A percentile compares a stretch with the other conserved stretches of the same genome.
phyloP scores from a whole-genome alignment of 495 filamentous ascomycete genomes.

The Penicillium canariense region DNA sequence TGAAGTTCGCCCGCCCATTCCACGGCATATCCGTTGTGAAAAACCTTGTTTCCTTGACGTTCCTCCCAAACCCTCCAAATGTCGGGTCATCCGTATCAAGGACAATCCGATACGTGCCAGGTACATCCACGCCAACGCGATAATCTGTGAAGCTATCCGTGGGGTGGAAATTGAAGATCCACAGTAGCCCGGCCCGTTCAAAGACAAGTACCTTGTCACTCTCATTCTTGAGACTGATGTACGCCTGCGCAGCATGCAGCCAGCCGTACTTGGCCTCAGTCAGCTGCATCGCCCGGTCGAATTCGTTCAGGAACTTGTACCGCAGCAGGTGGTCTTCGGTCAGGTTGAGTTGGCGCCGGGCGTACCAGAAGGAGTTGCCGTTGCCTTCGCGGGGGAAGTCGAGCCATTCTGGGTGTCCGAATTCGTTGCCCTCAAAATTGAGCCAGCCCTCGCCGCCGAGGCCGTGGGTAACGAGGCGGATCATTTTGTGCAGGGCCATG shows the following conservation, averaged over 20 bases:
- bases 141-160: constrained; percentile 89
- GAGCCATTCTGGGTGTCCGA: constrained; percentile 98
- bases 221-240: constrained; percentile 92
- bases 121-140: constrained; percentile 77
- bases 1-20: constrained; percentile 86
- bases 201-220: constrained; percentile 93
- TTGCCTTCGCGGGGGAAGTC: constrained; percentile 96
- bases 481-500: constrained; percentile 93
- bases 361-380: constrained; percentile 95
- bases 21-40: constrained; percentile 86
- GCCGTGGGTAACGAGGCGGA: constrained; percentile 86
- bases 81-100: constrained; percentile 75
- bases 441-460: constrained; percentile 98
- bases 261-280: constrained; percentile 88
- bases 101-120: constrained; percentile 85
- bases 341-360: constrained; percentile 90
- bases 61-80: constrained; percentile 76
- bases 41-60: constrained; percentile 76
- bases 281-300: constrained; percentile 87
- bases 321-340: constrained; percentile 81
- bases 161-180: constrained; percentile 95
- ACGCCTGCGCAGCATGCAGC: constrained; percentile 84
- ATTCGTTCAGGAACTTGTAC: constrained; percentile 91
- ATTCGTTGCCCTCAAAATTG: constrained; percentile 98
- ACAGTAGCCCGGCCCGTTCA: constrained; percentile 85